Conservation (phyloP, 768 basidiomycete species). For the Gelatoporia subvermispora region DNA sequence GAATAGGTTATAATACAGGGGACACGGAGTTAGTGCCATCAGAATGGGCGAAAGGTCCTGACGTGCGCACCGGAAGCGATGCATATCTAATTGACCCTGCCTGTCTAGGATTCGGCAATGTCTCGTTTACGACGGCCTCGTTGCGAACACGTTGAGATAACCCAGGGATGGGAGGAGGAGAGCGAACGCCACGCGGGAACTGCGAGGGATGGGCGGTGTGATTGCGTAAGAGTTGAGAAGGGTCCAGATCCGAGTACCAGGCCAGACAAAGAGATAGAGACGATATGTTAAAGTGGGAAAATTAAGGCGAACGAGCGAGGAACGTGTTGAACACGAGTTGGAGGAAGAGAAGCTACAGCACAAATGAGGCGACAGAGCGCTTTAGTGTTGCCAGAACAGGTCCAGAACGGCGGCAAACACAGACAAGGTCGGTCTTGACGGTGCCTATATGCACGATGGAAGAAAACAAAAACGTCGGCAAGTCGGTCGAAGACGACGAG, state of each 20-base stretch:
- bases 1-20: conserved; percentile 3
- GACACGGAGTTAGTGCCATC: background rate
- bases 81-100: conserved; percentile 39
- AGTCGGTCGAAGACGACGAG: background rate
- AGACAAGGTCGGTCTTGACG: conserved; percentile 3
- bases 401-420: conserved; percentile 9
- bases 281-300: conserved; percentile 17
- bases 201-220: conserved; percentile 5
- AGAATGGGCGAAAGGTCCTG: conserved; percentile 19
- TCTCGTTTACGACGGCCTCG: conserved; percentile 37
- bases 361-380: background rate
- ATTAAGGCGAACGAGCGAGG: conserved; percentile 38
- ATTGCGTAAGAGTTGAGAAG: conserved; percentile 9
- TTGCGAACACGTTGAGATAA: conserved; percentile 63
- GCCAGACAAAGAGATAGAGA: conserved; percentile 10
- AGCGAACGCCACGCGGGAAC: conserved; percentile 1
- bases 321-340: conserved; percentile 80
- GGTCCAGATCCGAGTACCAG: too few species aligned
- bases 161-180: conserved; percentile 5
- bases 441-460: too few species aligned
- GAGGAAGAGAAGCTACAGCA: conserved; percentile 16
- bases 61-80: conserved; percentile 74
- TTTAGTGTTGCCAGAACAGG: conserved; percentile 6
- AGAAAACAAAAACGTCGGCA: too few species aligned
- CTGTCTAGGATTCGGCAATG: too few species aligned